Percentiles rank a stretch among this genome's conserved stretches.
These are phyloP conservation scores for Xylaria sp. DNA, from an alignment of 2,329 filamentous ascomycete species.

Conservation along the genomic window DNA sequence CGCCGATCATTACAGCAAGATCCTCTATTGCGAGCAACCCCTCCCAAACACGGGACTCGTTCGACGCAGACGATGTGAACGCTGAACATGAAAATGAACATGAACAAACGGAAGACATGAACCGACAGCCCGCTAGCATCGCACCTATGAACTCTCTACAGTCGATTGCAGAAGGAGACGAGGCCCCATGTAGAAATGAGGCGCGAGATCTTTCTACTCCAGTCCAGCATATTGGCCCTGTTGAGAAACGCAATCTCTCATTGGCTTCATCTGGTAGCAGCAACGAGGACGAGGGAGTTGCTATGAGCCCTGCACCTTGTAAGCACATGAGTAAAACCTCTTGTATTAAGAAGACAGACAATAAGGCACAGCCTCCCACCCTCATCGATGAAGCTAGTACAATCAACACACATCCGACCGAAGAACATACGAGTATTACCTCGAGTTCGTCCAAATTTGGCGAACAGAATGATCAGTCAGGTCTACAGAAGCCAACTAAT, in stretches of 20 bases:
- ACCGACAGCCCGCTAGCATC: slow-evolving; percentile 7
- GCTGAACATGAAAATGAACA: slow-evolving; percentile 16
- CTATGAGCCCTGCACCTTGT: slow-evolving; percentile 38
- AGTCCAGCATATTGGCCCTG: slow-evolving; percentile 38
- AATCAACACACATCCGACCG: slow-evolving; percentile 1
- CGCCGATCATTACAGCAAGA: slow-evolving; percentile 34
- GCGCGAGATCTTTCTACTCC: not conserved
- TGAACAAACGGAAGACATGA: slow-evolving; percentile 2
- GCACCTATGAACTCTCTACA: slow-evolving; percentile 37
- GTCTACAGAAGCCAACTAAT: slow-evolving; percentile 35
- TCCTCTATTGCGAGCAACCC: slow-evolving; percentile 1
- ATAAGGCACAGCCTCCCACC: not conserved
- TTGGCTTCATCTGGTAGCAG: slow-evolving; percentile 28
- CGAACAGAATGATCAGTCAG: slow-evolving; percentile 24
- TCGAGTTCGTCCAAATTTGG: slow-evolving; percentile 24
- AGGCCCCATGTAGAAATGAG: slow-evolving; percentile 23
- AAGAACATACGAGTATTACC: slow-evolving; percentile 12
- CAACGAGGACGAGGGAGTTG: slow-evolving; percentile 45
- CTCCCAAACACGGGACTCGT: slow-evolving; percentile 1
- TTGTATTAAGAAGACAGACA: not conserved
- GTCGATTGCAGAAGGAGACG: slow-evolving; percentile 44
- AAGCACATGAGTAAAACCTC: not conserved
- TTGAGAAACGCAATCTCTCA: slow-evolving; percentile 20
- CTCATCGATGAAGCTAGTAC: not conserved
- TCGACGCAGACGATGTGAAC: slow-evolving; percentile 9